phyloP scores from a whole-genome alignment of 768 basidiomycete species.

The Hericium erinaceus region DNA sequence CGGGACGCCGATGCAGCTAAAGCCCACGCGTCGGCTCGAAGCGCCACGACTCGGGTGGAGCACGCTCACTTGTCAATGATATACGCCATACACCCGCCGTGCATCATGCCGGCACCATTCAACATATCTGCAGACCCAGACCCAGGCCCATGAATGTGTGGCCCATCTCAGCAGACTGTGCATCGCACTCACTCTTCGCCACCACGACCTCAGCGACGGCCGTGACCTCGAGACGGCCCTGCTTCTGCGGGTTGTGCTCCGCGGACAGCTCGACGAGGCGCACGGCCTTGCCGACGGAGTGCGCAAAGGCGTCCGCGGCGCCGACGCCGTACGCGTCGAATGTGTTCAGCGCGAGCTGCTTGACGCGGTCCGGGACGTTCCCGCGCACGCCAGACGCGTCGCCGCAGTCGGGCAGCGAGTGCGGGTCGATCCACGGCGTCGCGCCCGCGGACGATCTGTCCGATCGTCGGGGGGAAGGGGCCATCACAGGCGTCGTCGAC shows the following conservation, averaged over 20 bases:
- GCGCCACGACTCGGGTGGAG: not conserved
- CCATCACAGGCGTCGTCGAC: too few relatives aligned
- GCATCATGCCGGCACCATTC: conserved; percentile 68
- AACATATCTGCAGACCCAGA: conserved; percentile 45
- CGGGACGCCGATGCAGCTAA: conserved; percentile 57
- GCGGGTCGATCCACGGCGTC: conserved; percentile 53
- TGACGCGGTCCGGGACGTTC: conserved; percentile 52
- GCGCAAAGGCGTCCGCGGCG: conserved; percentile 49
- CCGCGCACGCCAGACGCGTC: conserved; percentile 35
- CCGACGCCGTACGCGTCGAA: conserved; percentile 67
- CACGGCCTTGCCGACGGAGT: conserved; percentile 49
- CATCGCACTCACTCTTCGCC: conserved; percentile 40
- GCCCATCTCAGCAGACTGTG: not conserved
- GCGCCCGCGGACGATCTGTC: not conserved
- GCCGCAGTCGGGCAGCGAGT: conserved; percentile 46
- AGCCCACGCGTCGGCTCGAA: not conserved
- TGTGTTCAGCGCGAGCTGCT: conserved; percentile 60
- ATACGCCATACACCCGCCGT: conserved; percentile 69
- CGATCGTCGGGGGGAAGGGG: not conserved
- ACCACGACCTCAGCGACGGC: conserved; percentile 56
- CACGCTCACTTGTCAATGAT: conserved; percentile 57
- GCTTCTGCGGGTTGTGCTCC: conserved; percentile 14
- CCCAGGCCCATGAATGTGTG: not conserved
- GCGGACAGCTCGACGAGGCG: conserved; percentile 52
- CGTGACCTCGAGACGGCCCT: conserved; percentile 38